Percentiles rank a stretch among this genome's conserved stretches.
Evolutionary conservation across 1,139 yeast genomes (phyloP).

Genomic region (Protomyces inundatus): DNA sequence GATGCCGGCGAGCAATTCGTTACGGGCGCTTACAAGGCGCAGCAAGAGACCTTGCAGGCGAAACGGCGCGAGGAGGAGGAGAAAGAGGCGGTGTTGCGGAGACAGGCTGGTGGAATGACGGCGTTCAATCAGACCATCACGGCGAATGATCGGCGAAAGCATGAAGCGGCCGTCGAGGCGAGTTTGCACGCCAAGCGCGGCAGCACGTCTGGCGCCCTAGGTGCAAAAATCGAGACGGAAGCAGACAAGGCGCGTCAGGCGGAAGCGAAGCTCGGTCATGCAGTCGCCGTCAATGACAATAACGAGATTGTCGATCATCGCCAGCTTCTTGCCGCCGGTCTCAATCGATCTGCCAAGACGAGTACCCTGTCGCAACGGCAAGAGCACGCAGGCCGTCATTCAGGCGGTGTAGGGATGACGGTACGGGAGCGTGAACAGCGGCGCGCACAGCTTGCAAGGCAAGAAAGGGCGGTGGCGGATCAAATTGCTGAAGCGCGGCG

Average conservation of each 20-base stretch:
- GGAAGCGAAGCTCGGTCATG: conserved; percentile 29
- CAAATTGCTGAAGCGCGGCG: conserved; percentile 46
- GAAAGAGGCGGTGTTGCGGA: conserved; percentile 29
- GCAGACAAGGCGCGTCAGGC: conserved; percentile 30
- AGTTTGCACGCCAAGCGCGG: neutral
- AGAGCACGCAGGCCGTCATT: neutral
- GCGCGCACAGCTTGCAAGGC: conserved; percentile 27
- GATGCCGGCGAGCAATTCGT: conserved; percentile 46
- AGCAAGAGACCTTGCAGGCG: conserved; percentile 38
- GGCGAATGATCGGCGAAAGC: conserved; percentile 33
- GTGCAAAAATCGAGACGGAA: neutral
- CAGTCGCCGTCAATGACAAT: conserved; percentile 35
- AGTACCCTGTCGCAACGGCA: neutral
- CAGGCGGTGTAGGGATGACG: neutral
- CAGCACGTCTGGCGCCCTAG: neutral
- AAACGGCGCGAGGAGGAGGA: conserved; percentile 35
- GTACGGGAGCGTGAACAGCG: conserved; percentile 6
- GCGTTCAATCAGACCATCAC: conserved; percentile 35
- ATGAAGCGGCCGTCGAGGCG: conserved; percentile 33
- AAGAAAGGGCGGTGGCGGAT: conserved; percentile 50
- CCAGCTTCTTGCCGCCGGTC: conserved; percentile 36
- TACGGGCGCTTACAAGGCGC: conserved; percentile 44
- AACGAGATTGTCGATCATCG: conserved; percentile 37
- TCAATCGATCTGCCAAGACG: conserved; percentile 30
- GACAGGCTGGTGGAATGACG: conserved; percentile 25